Evolutionary conservation across 257 asterid genomes (phyloP), one percentile per base, ranked within the genome.

Genomic region (Fraxinus pennsylvanica): DNA sequence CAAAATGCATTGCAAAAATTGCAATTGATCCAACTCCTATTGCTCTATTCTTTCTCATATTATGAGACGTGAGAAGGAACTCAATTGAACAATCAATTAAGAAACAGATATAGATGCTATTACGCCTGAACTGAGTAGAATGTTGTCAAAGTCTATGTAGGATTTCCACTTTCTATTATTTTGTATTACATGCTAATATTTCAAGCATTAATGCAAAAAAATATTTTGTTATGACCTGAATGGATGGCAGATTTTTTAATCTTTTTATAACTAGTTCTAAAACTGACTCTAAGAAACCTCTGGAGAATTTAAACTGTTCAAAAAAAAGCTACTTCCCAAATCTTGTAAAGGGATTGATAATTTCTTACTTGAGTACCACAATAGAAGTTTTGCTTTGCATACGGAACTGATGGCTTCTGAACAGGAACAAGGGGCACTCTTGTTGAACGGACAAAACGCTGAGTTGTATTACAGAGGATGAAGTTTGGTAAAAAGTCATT

Each of bases 381-480:
- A 76, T 92, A 96, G 86, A 96, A 96, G 83, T 87, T 91, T 78
- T 96, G 92, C 84, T 96, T 93, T 77, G 97, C 97, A 80, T 89
- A 86, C 9, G 99, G 97, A 83, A 92, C 89, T 2, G 98, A 91
- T 76, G 98, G 99, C 89, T 92, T 93, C 87, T 91, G 99, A 85
- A 87, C 92, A 71, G 96, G 90, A 79, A 81, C 87, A 70, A 87
- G 87, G 36, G 98, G 91, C 73, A 90, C 90, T 86, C 87, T 89
- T 47, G 97, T 88, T 79, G 98, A 93, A 80, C 98, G 87, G 45
- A 96, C 97, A 84, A 92, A 96, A 79, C 98, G 98, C 73, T 96
- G 99, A 80, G 99, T 96, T 73, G 98, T 93, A 89, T 96, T 96
- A 85, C 98, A 96, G 43, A 96, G 92, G 85, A 93, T 91, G 82